Evolutionary conservation across 768 basidiomycete species (phyloP), one percentile per base, ranked within the genome.

Genomic region (Lactifluus volemus): DNA sequence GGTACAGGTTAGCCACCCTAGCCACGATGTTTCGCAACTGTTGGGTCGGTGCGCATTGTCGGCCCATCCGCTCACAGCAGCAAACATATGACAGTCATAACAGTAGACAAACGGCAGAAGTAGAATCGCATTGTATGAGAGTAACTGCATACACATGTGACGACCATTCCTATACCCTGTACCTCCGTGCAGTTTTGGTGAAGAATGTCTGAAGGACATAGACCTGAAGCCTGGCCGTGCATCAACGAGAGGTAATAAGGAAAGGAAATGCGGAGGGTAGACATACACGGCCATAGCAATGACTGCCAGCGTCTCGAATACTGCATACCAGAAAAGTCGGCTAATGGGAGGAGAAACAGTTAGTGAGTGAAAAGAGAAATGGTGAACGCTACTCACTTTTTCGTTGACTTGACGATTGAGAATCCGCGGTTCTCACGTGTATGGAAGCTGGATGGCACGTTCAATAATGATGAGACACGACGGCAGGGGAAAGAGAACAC

Each of bases 161-260:
- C 32, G 41, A 58, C 19, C 64, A 65, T 64, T 56, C 50, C 72
- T 84, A 92, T 69, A 92, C 90, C 77, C 91, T 92, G 78, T 92
- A 93, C 69, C 85, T 79, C 72, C 91, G 82, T 39, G 91, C 92
- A 8, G 92, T 93, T 72, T 87, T 84, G n/a, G 90, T 93, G 76
- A 98, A 98, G 84, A 96, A 98, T 19, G 92, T 95, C 74, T 95
- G 92, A 25, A 98, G 81, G 49, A 95, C 78, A 71, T 93, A 96
- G 12, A 96, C 89, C 75, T 98, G 94, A 60, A 89, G 73, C 5
- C 93, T 95, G 68, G 17, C 58, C 29, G 6, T 54, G 54, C 34
- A 34, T 59, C 45, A 68, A 66, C 39, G n/a, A 65, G 50, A 44
- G 58, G 29, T 67, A 41, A 58, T 19, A 9, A 38, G 21, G 65